Percentiles rank a stretch among this genome's conserved stretches.
These are phyloP conservation scores for Plenodomus tracheiphilus DNA, from an alignment of 2,329 filamentous ascomycete species.

Conservation along the genomic window DNA sequence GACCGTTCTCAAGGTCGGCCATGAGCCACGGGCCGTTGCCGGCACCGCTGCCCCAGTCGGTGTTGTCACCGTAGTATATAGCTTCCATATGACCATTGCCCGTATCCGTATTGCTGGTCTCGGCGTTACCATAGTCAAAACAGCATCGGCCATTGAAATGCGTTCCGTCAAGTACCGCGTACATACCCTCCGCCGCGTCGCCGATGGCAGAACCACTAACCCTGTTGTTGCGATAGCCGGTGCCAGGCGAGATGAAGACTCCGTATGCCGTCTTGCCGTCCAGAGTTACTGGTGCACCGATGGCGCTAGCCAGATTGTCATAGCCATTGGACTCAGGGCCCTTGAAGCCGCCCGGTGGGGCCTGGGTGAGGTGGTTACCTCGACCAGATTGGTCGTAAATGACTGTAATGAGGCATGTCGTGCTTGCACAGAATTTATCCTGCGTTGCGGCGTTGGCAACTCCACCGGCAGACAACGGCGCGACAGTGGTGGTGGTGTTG, in stretches of 20 bases:
- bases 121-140: constrained; percentile 51
- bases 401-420: constrained; percentile 65
- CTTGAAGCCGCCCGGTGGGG: constrained; percentile 59
- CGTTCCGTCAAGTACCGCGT: constrained; percentile 62
- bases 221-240: constrained; percentile 64
- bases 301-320: constrained; percentile 63
- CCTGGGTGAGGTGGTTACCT: constrained; percentile 65
- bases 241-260: constrained; percentile 64
- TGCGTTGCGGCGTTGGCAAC: constrained; percentile 65
- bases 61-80: constrained; percentile 64
- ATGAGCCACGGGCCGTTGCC: constrained; percentile 69
- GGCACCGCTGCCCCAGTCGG: constrained; percentile 59
- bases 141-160: constrained; percentile 63
- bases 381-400: constrained; percentile 69
- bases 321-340: constrained; percentile 61
- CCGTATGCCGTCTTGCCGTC: constrained; percentile 66
- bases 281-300: constrained; percentile 63
- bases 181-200: constrained; percentile 63
- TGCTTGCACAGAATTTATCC: constrained; percentile 63
- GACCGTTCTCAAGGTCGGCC: constrained; percentile 69
- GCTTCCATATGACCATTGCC: constrained; percentile 71
- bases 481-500: constrained; percentile 52
- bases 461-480: constrained; percentile 60
- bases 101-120: constrained; percentile 48
- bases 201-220: constrained; percentile 57